Percentiles rank a stretch among this genome's conserved stretches.
These are phyloP conservation scores for Micractinium sp. DNA, from an alignment of 139 green algal species.

Conservation along the genomic window DNA sequence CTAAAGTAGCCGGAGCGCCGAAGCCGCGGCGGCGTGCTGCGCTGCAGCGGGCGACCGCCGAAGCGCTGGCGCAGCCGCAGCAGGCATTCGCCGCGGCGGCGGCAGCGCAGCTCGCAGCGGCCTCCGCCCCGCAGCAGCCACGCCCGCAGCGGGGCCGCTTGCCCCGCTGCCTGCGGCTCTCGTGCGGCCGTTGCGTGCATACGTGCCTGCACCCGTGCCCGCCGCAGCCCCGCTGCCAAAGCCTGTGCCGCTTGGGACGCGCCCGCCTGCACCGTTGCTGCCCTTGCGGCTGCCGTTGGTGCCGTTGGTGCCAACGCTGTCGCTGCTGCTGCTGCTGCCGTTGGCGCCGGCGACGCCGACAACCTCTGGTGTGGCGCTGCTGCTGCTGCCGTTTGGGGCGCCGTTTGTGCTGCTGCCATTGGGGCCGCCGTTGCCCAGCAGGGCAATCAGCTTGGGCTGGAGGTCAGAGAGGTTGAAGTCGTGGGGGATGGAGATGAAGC, in stretches of 20 bases:
- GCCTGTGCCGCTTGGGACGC: background rate
- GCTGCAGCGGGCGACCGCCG: background rate
- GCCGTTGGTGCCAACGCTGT: background rate
- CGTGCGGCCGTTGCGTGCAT: background rate
- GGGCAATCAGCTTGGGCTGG: conserved; percentile 59
- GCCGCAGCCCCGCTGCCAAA: background rate
- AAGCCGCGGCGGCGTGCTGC: background rate
- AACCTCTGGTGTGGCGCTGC: background rate
- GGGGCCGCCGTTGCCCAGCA: conserved; percentile 46
- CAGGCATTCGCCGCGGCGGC: background rate
- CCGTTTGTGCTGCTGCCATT: background rate
- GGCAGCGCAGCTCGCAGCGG: background rate
- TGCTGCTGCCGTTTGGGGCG: background rate
- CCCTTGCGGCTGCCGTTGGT: background rate
- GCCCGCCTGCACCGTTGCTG: background rate
- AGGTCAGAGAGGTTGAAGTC: conserved; percentile 79
- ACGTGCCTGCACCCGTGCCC: background rate
- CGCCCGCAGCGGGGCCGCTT: background rate
- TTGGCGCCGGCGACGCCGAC: background rate
- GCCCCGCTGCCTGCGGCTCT: background rate
- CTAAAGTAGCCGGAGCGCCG: background rate
- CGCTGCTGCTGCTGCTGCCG: conserved; percentile 12
- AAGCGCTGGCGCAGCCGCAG: background rate
- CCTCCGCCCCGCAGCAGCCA: background rate
- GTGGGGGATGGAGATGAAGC: conserved; percentile 93